Base-by-base conservation (phyloP, 805 yeast genomes). In the Wickerhamiella parazyma region DNA sequence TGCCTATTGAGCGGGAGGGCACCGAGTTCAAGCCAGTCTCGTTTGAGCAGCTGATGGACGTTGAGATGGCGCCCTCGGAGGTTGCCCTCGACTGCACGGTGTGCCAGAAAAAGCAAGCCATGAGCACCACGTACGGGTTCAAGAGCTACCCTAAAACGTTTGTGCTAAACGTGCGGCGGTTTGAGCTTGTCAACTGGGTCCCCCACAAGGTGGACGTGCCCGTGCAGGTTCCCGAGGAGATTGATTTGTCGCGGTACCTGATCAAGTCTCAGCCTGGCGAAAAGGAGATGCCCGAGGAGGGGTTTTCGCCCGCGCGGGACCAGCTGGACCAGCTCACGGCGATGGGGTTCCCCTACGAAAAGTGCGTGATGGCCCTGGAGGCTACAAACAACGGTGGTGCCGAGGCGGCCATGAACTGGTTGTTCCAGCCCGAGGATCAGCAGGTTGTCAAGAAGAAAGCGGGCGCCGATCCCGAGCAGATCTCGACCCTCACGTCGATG, bases 351-450 rank as follows among this genome's bases (percentile, higher is more conserved):
- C 72, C 86, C 1, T 73, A 73, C 41, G 68, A 70, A 18, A 70
- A 89, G 39, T 68, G 78, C 35, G 66, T 66, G 24, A 73, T 77
- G 51, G 95, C 89, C 0, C 65, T 89, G 28, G 78, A 68, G 52
- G 63, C 72, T 17, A 84, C 94, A 0, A 89, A 85, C 0, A 86
- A 86, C 52, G 50, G 60, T 0, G 64, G 60, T 36, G 52, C 63
- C 1, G 96, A 89, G 49, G 69, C 69, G 5, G 95, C 96, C 0
- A 77, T 82, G 81, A 82, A 84, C 52, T 84, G 96, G 94, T 58
- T 91, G 5, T 79, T 91, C 55, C 26, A 26, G 11, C 47, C 47
- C 12, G 31, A 26, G 12, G 40, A 36, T 11, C 31, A 38, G 33
- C 36, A 29, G 24, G 24, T 5, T 4, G 38, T 25, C 5, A 25